Percentiles rank a stretch among this genome's conserved stretches.
Evolutionary conservation across 495 filamentous ascomycete species (phyloP).

Genomic region (Lasiosphaeria ovina): DNA sequence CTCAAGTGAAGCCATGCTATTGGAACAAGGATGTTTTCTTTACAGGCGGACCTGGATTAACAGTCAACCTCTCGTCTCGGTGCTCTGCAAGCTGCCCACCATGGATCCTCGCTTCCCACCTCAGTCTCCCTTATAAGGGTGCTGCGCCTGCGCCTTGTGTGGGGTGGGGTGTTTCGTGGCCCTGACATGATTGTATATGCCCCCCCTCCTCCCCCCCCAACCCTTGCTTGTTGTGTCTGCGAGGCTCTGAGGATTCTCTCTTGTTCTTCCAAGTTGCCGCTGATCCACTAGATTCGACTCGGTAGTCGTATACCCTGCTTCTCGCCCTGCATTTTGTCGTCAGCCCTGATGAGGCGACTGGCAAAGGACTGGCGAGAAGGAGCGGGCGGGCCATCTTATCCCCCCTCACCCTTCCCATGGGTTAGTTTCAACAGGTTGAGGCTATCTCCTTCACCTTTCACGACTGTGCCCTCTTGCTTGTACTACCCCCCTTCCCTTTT

Average conservation of each 20-base stretch:
- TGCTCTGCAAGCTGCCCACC: neutral
- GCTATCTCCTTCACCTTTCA: too few species aligned
- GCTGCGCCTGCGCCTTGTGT: neutral
- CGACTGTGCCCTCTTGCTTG: too few species aligned
- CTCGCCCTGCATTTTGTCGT: neutral
- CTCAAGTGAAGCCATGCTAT: too few species aligned
- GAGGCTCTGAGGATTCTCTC: neutral
- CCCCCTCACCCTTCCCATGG: too few species aligned
- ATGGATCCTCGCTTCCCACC: neutral
- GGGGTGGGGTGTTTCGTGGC: neutral
- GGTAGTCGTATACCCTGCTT: neutral
- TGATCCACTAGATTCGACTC: constrained; percentile 1
- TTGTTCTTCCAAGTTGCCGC: neutral
- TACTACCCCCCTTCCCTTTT: too few species aligned
- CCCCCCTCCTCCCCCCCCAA: neutral
- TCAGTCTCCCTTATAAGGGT: neutral
- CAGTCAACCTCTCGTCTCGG: neutral
- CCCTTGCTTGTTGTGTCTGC: neutral
- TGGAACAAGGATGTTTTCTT: too few species aligned
- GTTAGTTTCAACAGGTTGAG: too few species aligned
- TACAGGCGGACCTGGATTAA: too few species aligned
- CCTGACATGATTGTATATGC: neutral
- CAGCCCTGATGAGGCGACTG: constrained; percentile 9
- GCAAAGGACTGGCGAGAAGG: neutral
- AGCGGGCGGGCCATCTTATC: neutral